These are phyloP conservation scores for Chaetomium globosum DNA, from an alignment of 2,329 filamentous ascomycete genomes.

Conservation along the genomic window DNA sequence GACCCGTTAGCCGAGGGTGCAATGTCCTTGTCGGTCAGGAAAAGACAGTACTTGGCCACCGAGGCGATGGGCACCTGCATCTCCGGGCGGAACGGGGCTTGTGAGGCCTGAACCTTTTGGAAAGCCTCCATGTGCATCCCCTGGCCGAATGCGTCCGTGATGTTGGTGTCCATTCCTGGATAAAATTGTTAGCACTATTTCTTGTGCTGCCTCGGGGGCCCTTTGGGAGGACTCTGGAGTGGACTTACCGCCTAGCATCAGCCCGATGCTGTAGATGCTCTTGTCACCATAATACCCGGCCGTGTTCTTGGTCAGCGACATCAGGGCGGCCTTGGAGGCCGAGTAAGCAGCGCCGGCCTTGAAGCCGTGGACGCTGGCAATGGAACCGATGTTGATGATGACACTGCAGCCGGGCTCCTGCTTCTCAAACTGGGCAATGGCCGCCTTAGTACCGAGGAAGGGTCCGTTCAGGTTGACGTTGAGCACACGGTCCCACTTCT, in stretches of 20 bases:
- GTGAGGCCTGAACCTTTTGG: constrained; percentile 35
- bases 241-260: constrained; percentile 50
- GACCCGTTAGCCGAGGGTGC: constrained; percentile 42
- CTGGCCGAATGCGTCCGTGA: constrained; percentile 48
- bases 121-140: constrained; percentile 44
- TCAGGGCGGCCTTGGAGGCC: constrained; percentile 38
- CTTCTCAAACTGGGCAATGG: constrained; percentile 52
- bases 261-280: constrained; percentile 55
- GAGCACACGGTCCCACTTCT: constrained; percentile 57
- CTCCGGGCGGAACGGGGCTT: constrained; percentile 40
- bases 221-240: background rate
- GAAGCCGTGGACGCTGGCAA: constrained; percentile 49
- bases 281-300: constrained; percentile 57
- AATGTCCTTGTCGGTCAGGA: constrained; percentile 44
- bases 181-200: background rate
- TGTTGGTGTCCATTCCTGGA: constrained; percentile 57
- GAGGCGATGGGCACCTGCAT: constrained; percentile 41
- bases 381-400: constrained; percentile 58
- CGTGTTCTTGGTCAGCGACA: constrained; percentile 55
- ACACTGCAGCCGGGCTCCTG: constrained; percentile 46
- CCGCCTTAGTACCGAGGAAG: constrained; percentile 55
- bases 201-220: background rate
- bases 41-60: constrained; percentile 47
- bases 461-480: constrained; percentile 60
- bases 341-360: constrained; percentile 38